These are phyloP conservation scores for Ophiostoma sp. DNA, from an alignment of 2,329 filamentous ascomycete genomes.

Conservation along the genomic window DNA sequence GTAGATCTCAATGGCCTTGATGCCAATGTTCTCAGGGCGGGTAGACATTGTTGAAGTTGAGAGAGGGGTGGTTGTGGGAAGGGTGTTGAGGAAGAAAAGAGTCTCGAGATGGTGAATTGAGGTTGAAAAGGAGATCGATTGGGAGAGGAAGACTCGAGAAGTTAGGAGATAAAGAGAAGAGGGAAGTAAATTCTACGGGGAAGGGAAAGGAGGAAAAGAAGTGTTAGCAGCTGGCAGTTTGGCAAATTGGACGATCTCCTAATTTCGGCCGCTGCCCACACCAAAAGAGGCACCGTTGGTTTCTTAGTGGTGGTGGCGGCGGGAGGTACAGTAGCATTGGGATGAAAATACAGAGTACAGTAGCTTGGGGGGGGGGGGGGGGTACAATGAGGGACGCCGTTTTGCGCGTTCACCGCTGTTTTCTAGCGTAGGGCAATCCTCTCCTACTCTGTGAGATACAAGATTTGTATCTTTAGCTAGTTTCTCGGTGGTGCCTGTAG, in stretches of 20 bases:
- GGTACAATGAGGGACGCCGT: not conserved
- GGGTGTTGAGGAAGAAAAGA: slow-evolving; percentile 1
- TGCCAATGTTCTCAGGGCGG: slow-evolving; percentile 81
- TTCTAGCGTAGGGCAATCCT: slow-evolving; percentile 17
- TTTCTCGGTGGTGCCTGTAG: not conserved
- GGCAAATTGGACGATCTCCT: slow-evolving; percentile 13
- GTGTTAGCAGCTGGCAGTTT: not conserved
- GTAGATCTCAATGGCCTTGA: slow-evolving; percentile 89
- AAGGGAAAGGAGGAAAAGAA: slow-evolving; percentile 37
- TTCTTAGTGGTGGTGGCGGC: slow-evolving; percentile 6
- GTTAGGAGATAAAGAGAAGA: slow-evolving; percentile 9
- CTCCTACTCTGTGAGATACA: not conserved
- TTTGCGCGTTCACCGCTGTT: slow-evolving; percentile 25
- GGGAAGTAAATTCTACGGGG: not conserved
- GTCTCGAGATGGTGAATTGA: not conserved
- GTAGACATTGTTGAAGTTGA: slow-evolving; percentile 54
- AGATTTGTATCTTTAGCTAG: not conserved
- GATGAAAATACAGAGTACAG: not conserved
- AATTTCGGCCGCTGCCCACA: slow-evolving; percentile 11
- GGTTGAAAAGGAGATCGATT: not conserved
- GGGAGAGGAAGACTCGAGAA: not conserved
- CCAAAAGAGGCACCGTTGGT: slow-evolving; percentile 3
- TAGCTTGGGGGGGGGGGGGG: not conserved
- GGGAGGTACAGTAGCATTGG: slow-evolving; percentile 9
- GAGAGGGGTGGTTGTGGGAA: not conserved